Percentiles rank a stretch among this genome's conserved stretches.
These are phyloP conservation scores for Gymnopilus junonius DNA, from an alignment of 768 basidiomycete species.

Conservation along the genomic window DNA sequence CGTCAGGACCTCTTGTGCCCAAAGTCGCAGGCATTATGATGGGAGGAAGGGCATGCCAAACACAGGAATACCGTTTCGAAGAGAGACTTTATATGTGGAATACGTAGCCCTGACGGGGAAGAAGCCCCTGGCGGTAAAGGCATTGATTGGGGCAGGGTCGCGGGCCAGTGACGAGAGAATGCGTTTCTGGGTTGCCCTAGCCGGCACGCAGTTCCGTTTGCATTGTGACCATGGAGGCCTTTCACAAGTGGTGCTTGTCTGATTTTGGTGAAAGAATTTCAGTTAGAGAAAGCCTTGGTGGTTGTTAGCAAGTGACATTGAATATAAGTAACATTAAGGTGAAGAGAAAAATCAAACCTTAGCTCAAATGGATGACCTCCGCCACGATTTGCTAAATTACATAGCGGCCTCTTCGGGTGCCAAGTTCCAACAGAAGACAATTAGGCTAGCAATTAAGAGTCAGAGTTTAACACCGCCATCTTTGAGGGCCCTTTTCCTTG, in stretches of 20 bases:
- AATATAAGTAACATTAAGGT: not conserved
- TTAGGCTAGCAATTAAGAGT: not conserved
- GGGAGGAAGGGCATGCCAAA: slow-evolving; percentile 1
- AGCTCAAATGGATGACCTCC: not conserved
- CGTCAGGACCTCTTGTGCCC: slow-evolving; percentile 6
- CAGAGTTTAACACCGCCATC: not conserved
- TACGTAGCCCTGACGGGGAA: slow-evolving; percentile 4
- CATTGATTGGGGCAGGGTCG: slow-evolving; percentile 11
- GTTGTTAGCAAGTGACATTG: not conserved
- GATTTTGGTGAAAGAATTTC: not conserved
- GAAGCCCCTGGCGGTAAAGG: not conserved
- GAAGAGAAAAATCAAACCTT: not conserved
- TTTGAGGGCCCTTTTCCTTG: not conserved
- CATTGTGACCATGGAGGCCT: slow-evolving; percentile 2
- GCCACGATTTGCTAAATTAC: not conserved
- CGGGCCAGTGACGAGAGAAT: slow-evolving; percentile 8
- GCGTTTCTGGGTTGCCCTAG: not conserved
- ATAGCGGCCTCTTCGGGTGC: not conserved
- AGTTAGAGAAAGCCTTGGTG: not conserved
- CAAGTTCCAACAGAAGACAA: not conserved
- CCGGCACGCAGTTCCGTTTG: not conserved
- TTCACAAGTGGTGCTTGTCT: not conserved
- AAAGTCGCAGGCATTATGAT: slow-evolving; percentile 4
- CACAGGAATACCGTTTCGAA: not conserved
- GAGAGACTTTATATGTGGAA: slow-evolving; percentile 5